Evolutionary conservation across 2,329 filamentous ascomycete species (phyloP).

Genomic region (Fusarium graminum): DNA sequence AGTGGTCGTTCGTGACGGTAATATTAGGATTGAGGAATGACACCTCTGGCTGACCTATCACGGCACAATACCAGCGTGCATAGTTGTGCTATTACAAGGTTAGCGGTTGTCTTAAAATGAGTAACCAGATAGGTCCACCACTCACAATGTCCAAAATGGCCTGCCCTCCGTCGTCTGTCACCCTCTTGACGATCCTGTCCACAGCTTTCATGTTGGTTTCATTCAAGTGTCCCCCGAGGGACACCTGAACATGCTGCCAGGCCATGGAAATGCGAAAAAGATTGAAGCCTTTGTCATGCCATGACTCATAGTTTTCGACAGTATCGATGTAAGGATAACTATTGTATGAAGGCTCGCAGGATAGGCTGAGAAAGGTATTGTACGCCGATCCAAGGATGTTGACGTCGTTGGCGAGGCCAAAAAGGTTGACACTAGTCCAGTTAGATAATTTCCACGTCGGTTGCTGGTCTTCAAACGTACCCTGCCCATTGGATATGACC

Average conservation of each 20-base stretch:
- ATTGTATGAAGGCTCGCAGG: conserved; percentile 1
- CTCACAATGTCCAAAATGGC: conserved; percentile 7
- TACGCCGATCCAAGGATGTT: conserved; percentile 12
- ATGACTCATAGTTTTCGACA: background rate
- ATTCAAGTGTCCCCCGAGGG: conserved; percentile 1
- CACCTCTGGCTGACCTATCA: background rate
- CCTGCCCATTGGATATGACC: conserved; percentile 2
- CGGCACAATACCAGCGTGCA: conserved; percentile 9
- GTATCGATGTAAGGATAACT: conserved; percentile 6
- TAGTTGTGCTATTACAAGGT: conserved; percentile 1
- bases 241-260: conserved; percentile 8
- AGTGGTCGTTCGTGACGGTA: conserved; percentile 1
- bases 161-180: conserved; percentile 7
- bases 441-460: background rate
- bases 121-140: fast-evolving
- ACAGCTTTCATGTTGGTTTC: conserved; percentile 5
- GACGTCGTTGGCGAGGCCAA: conserved; percentile 10
- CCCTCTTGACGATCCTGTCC: background rate
- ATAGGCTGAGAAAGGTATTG: background rate
- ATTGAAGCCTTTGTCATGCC: conserved; percentile 6
- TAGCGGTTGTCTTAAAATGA: background rate
- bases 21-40: conserved; percentile 9
- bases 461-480: background rate
- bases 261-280: conserved; percentile 8
- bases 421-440: background rate